Evolutionary conservation across 140 eudicot species (phyloP), one percentile per base, ranked within the genome.

Genomic region (Erigeron philadelphicus): DNA sequence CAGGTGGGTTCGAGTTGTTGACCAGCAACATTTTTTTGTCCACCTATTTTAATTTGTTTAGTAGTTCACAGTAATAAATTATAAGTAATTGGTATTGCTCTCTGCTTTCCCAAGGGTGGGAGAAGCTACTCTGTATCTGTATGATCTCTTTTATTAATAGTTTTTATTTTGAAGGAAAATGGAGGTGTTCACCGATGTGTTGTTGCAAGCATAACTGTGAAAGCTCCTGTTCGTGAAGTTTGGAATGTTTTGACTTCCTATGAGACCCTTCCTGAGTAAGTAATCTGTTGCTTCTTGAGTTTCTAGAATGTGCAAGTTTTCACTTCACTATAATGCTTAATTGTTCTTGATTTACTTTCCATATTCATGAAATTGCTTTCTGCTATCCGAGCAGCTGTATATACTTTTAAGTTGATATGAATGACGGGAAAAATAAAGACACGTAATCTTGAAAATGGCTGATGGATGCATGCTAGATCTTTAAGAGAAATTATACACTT

Each of bases 171-270:
- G 81, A 75, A 92, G 98, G 98, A 92, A 87, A 74, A 88, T 75
- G 98, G 98, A 60, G 98, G 98, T 50, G 98, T 92, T 64, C 98
- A 92, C 72, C 89, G 98, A 54, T 88, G 92, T 70, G 98, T 92
- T 73, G 77, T 84, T 80, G 98, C 98, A 70, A 86, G 90, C 87
- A 92, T 92, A 67, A 92, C 98, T 42, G 93, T 92, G 46, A 92
- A 88, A 86, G 98, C 98, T 75, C 84, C 98, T 68, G 95, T 92
- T 73, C 95, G 85, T 79, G 98, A 92, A 77, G 98, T 92, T 52
- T 92, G 98, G 98, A 83, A 81, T 78, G 82, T 75, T 79, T 82
- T 92, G 86, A 92, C 98, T 64, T 91, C 92, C 18, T 92, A 92
- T 76, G 98, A 92, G 85, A 79, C 84, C 66, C 98, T 92, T 75